Evolutionary conservation across 306 rosid species (phyloP).

Genomic region (Arachis stenosperma): DNA sequence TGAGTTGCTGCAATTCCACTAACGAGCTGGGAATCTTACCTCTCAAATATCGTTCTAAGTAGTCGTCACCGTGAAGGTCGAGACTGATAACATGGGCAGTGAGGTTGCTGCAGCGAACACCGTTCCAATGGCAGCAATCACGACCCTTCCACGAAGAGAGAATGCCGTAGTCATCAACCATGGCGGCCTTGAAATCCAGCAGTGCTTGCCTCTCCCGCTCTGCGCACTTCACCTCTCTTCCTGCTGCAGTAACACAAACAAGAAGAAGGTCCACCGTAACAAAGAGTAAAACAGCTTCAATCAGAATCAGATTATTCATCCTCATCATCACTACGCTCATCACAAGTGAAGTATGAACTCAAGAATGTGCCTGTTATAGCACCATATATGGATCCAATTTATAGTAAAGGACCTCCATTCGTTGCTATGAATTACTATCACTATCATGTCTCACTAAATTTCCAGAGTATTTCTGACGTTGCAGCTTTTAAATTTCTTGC

Average conservation of each 20-base stretch:
- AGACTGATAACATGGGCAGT: background rate
- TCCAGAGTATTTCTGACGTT: too few species aligned
- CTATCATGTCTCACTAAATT: too few species aligned
- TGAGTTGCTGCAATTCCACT: background rate
- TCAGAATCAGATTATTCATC: too few species aligned
- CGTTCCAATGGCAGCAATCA: conserved; percentile 38
- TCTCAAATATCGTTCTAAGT: background rate
- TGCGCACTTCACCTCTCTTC: background rate
- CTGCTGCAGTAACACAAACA: background rate
- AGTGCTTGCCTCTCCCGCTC: conserved; percentile 30
- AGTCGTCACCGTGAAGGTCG: background rate
- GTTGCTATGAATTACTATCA: too few species aligned
- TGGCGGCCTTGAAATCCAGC: conserved; percentile 28
- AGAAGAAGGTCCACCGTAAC: background rate
- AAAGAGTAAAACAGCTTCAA: background rate
- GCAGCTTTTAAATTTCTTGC: too few species aligned
- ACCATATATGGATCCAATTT: too few species aligned
- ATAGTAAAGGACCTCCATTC: too few species aligned
- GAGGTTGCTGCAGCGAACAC: conserved; percentile 31
- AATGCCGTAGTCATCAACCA: background rate
- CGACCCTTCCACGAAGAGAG: conserved; percentile 25
- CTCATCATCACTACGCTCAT: too few species aligned
- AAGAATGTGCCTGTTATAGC: too few species aligned
- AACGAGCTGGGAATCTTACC: background rate
- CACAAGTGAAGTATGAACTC: too few species aligned